Conservation (phyloP, 2,329 filamentous ascomycete genomes). For the Alternaria consortialis region DNA sequence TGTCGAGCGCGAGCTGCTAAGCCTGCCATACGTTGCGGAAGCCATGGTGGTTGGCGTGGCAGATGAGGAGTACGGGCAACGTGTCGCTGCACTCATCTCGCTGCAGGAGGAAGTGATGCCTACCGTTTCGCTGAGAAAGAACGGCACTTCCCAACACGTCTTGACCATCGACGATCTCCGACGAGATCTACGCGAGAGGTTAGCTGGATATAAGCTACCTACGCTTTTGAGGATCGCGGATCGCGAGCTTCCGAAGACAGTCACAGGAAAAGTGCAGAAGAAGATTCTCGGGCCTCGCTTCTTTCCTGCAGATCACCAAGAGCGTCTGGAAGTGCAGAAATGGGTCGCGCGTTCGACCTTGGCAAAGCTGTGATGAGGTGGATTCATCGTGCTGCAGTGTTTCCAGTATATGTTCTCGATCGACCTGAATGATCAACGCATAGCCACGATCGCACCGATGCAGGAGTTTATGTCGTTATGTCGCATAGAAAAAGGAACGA, state of each 20-base stretch:
- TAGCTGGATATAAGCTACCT: constrained; percentile 61
- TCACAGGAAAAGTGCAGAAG: constrained; percentile 62
- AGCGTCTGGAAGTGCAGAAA: constrained; percentile 39
- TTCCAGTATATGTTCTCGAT: background rate
- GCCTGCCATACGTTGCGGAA: constrained; percentile 59
- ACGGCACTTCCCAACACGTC: constrained; percentile 19
- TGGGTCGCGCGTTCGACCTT: constrained; percentile 32
- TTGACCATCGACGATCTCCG: constrained; percentile 55
- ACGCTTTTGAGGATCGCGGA: constrained; percentile 57
- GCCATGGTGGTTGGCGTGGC: constrained; percentile 63
- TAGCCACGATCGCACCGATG: background rate
- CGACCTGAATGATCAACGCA: background rate
- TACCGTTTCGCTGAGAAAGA: constrained; percentile 27
- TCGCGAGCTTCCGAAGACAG: constrained; percentile 59
- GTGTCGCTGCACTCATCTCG: constrained; percentile 63
- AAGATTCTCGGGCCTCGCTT: constrained; percentile 54
- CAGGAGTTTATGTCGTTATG: background rate
- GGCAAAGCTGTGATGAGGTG: constrained; percentile 31
- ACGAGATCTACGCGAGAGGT: constrained; percentile 54
- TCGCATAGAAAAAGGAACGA: background rate
- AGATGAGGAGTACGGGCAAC: constrained; percentile 64
- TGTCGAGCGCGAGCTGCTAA: constrained; percentile 63
- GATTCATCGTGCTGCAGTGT: background rate
- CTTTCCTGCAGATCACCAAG: constrained; percentile 45
- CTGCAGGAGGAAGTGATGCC: constrained; percentile 48